Evolutionary conservation across 2,329 filamentous ascomycete species (phyloP), one percentile per base, ranked within the genome.

Genomic region (Cladophialophora chaetospira): DNA sequence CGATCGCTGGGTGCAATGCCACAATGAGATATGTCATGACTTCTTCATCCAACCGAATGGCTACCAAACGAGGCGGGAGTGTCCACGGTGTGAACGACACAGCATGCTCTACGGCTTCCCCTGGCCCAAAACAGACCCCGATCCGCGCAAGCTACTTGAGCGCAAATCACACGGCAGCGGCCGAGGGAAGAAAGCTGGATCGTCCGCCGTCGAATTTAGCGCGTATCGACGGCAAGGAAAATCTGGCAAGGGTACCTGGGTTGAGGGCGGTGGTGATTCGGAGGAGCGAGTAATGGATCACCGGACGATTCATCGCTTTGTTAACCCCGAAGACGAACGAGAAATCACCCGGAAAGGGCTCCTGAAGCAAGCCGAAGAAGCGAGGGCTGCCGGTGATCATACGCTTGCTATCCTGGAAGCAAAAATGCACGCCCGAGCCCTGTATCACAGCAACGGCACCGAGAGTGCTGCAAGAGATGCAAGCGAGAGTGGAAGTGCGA

Each of bases 101-200:
- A 95, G 89, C 13, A 97, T 96, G 75, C 77, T 99, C 0, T 99
- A 97, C 70, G 95, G 95, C 0, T 97, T 89, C 69, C 80, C 88
- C 55, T 99, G 94, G 94, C 94, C 94, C 4, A 97, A 99, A 77
- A 97, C 94, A 0, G 88, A 96, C 58, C 88, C 81, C 60, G 85
- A 88, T 46, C 57, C 57, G 2, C 62, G 64, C n/a, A 66, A 62
- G 46, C 54, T 66, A 15, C 56, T 64, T 13, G 61, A 63, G 36
- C 55, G 64, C 17, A 60, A 46, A 35, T 55, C 49, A 10, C 51
- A 51, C 19, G 57, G 60, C 1, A 51, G 28, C 11, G 60, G 55
- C 4, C 51, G 59, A 13, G 46, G 53, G 6, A 60, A 62, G 26
- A 65, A 65, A 33, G 53, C 48, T 19, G 49, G 46, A 21, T 36